Percentiles rank a stretch among this genome's conserved stretches.
Evolutionary conservation across 176 grass and related monocot genomes (phyloP).

Genomic region (Cocos nucifera): DNA sequence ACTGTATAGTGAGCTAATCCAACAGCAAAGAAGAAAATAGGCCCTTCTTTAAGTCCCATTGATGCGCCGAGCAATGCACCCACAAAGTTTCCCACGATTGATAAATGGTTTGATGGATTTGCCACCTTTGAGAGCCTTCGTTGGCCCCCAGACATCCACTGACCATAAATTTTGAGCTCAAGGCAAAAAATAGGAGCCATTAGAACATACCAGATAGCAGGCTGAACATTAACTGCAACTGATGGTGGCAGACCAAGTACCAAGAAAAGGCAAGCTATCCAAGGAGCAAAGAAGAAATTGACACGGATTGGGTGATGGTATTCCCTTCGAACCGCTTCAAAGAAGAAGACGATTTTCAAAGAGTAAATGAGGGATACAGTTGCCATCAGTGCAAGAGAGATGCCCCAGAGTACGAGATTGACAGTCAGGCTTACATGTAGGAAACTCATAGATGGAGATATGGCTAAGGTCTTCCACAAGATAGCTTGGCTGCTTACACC

Average conservation of each 20-base stretch:
- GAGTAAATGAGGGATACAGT: conserved; percentile 58
- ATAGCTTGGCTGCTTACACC: conserved; percentile 90
- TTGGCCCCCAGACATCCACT: conserved; percentile 89
- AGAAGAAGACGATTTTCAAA: conserved; percentile 79
- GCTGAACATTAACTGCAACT: background rate
- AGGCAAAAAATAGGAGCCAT: conserved; percentile 87
- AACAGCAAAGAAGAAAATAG: conserved; percentile 83
- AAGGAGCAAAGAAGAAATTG: conserved; percentile 98
- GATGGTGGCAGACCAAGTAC: conserved; percentile 41
- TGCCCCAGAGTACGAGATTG: conserved; percentile 61
- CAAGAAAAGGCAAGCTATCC: conserved; percentile 80
- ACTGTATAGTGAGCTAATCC: conserved; percentile 87
- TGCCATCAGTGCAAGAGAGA: conserved; percentile 37
- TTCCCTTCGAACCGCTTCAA: conserved; percentile 79
- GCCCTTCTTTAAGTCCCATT: conserved; percentile 70
- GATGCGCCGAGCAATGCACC: conserved; percentile 69
- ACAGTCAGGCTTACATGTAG: conserved; percentile 44
- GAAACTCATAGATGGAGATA: conserved; percentile 46
- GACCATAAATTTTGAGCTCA: conserved; percentile 95
- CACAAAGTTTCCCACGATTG: conserved; percentile 92
- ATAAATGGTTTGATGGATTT: conserved; percentile 81
- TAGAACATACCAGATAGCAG: conserved; percentile 52
- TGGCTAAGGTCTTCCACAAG: conserved; percentile 72
- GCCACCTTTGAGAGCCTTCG: conserved; percentile 76
- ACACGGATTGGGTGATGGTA: conserved; percentile 87